phyloP scores from a whole-genome alignment of 1,284 basidiomycete species.

The Agroathelia rolfsii region DNA sequence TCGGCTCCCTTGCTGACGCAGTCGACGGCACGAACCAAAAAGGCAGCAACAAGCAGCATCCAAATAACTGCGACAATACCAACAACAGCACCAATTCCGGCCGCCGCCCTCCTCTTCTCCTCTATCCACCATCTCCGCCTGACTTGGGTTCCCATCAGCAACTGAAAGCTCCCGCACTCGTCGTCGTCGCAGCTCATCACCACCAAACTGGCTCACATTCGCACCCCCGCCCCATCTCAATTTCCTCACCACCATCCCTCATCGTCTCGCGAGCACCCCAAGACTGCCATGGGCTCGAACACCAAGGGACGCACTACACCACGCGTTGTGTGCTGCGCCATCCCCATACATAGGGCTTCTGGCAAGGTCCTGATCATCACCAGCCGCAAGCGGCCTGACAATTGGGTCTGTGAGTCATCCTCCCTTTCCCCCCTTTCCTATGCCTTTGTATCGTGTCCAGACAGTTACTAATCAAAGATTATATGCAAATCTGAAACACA shows the following conservation, averaged over 20 bases:
- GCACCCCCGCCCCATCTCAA: slow-evolving; percentile 11
- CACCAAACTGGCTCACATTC: slow-evolving; percentile 1
- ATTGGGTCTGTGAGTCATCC: slow-evolving; percentile 72
- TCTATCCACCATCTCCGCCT: no score
- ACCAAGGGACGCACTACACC: slow-evolving; percentile 69
- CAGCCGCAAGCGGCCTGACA: slow-evolving; percentile 66
- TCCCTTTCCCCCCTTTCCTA: slow-evolving; percentile 9
- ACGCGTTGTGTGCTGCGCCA: slow-evolving; percentile 78
- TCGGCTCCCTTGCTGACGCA: no score
- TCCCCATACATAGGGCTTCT: slow-evolving; percentile 61
- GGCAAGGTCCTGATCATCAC: slow-evolving; percentile 74
- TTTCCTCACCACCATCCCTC: slow-evolving; percentile 12
- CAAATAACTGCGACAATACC: no score
- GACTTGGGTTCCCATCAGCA: slow-evolving; percentile 11
- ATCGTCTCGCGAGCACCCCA: slow-evolving; percentile 8
- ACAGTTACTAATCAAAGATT: slow-evolving; percentile 8
- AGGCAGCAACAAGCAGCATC: no score
- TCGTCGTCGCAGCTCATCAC: slow-evolving; percentile 8
- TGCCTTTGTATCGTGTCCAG: slow-evolving; percentile 6
- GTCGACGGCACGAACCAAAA: no score
- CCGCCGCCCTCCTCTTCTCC: no score
- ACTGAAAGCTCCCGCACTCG: slow-evolving; percentile 14
- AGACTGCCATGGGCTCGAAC: slow-evolving; percentile 47
- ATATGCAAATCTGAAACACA: slow-evolving; percentile 1
- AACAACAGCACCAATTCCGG: no score